A percentile compares a stretch with the other conserved stretches of the same genome.
These are phyloP conservation scores for Chlamydomonas sp. DNA, from an alignment of 139 green algal genomes.

Conservation along the genomic window DNA sequence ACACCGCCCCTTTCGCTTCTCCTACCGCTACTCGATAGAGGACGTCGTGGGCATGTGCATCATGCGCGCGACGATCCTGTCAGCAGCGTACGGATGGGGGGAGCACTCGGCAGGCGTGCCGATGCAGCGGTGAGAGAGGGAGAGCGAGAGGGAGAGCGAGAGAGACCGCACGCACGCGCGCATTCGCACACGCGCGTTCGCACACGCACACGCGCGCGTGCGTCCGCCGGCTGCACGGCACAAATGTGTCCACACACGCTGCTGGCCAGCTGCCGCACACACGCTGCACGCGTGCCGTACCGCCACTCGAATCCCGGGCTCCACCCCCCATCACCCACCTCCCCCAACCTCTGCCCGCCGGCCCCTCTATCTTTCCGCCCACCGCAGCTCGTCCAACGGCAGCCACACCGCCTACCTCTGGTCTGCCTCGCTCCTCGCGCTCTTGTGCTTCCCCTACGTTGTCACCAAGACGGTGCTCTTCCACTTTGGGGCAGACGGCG, in stretches of 20 bases:
- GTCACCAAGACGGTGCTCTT: constrained; percentile 41
- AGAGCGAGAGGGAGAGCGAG: too few species aligned
- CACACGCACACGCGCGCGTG: neutral
- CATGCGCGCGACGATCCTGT: constrained; percentile 33
- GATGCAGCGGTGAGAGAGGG: too few species aligned
- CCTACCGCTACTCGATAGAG: constrained; percentile 37
- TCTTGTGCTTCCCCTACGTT: constrained; percentile 32
- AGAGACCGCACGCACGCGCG: constrained; percentile 20
- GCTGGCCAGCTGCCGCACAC: neutral
- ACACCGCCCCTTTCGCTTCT: constrained; percentile 22
- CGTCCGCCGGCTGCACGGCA: neutral
- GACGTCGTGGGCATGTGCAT: constrained; percentile 42
- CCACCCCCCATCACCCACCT: too few species aligned
- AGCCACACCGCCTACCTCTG: too few species aligned
- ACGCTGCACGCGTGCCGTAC: neutral
- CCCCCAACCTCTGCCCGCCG: too few species aligned
- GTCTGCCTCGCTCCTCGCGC: constrained; percentile 36
- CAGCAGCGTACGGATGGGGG: constrained; percentile 5
- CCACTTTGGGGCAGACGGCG: constrained; percentile 8
- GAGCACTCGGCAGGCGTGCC: too few species aligned
- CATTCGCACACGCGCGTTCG: neutral
- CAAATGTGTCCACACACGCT: neutral
- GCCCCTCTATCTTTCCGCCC: too few species aligned
- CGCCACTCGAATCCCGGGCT: too few species aligned
- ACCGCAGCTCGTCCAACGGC: too few species aligned